Percentiles rank a stretch among this genome's conserved stretches.
Conservation (phyloP, 2,329 filamentous ascomycete genomes). For the Claviceps fusiformis region DNA sequence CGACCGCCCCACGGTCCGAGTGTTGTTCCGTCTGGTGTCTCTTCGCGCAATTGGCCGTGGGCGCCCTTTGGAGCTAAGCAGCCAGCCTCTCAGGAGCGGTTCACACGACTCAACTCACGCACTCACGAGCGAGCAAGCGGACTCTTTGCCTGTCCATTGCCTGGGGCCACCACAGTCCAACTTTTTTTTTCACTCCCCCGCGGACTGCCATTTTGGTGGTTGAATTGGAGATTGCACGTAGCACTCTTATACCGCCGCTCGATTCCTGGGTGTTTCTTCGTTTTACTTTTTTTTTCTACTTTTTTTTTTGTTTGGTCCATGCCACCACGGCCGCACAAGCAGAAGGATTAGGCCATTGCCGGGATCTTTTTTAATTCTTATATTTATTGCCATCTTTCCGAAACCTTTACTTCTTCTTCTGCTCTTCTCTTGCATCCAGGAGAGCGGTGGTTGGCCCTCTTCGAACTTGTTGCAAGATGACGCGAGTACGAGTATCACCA, state of each 20-base stretch:
- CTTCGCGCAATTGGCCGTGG: neutral
- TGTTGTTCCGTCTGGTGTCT: slow-evolving; percentile 1
- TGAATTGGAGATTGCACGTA: neutral
- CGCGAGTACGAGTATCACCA: slow-evolving; percentile 25
- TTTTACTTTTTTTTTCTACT: neutral
- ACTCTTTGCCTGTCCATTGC: too few relatives aligned
- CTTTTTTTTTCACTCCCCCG: neutral
- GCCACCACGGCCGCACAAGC: neutral
- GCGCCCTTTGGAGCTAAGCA: neutral
- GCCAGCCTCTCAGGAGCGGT: neutral
- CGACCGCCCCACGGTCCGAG: neutral
- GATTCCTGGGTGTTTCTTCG: neutral
- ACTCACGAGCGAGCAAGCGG: too few relatives aligned
- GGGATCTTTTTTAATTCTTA: neutral
- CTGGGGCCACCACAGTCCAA: too few relatives aligned
- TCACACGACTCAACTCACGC: too few relatives aligned
- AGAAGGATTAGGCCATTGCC: neutral
- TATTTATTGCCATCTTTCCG: neutral
- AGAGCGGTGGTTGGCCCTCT: neutral
- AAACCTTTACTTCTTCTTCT: neutral
- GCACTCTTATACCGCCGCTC: neutral
- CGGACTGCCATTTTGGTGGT: neutral
- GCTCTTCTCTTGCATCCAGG: neutral
- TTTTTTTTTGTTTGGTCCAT: neutral
- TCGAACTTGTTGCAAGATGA: slow-evolving; percentile 17